Base-by-base conservation (phyloP, 306 rosid species). In the Inga oerstediana region DNA sequence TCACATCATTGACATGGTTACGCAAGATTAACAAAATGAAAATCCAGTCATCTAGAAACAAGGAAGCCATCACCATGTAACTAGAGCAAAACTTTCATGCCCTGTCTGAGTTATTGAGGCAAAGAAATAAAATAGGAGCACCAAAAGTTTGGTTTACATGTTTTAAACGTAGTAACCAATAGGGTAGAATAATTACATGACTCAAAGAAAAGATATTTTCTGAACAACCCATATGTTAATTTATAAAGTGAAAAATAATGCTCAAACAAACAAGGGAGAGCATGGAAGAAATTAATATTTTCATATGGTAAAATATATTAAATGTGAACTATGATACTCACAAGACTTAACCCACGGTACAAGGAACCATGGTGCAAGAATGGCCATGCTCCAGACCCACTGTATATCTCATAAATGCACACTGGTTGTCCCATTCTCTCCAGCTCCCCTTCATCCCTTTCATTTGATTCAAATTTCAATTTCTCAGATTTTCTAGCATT, bases 381-480 rank as follows among this genome's bases (percentile, higher is more conserved):
- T 16, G 98, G 88, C 98, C 99, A 94, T 68, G 86, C 88, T 78
- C 92, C 97, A 67, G 90, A 79, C 72, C 99, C 99, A 85, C 75
- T 89, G 88, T 96, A 96, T 84, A 91, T 91, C 92, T 96, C 99
- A 87, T 96, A 96, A 72, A 96, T 91, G 88, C 97, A 92, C 74
- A 94, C 90, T 37, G 91, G 88, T 84, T 93, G 97, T 76, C 99
- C 98, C 27, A 93, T 92, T 87, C 99, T 91, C 93, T 94, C 97
- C 81, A 96, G 97, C 84, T 96, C 98, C 77, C 99, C 99, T 75
- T 94, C 99, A 88, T 96, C 99, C 87, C 99, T 90, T 84, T 96
- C 99, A 88, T 96, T 96, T 78, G 85, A 88, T 91, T 93, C 97
- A 86, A 92, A 96, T 85, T 84, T 92, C 73, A 92, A 90, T 77